Evolutionary conservation across 805 yeast genomes (phyloP), one percentile per base, ranked within the genome.

Genomic region (Candida ovalis): DNA sequence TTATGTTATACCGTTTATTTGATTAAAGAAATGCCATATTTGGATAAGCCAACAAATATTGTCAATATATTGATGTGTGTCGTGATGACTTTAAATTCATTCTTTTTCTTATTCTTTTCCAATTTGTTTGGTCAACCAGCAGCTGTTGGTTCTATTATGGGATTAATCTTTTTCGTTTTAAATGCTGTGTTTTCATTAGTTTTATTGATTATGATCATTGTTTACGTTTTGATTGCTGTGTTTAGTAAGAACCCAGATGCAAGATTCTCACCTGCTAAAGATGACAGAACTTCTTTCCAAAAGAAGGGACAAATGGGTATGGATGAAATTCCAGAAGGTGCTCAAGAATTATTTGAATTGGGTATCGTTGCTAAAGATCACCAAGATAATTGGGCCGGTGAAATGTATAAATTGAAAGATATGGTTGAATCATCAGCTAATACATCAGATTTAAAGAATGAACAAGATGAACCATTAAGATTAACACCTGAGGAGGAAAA

Each of bases 241-340:
- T 73, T 83, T 56, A 82, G 91, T 30, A 88, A 85, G 72, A 88
- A 88, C 64, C 97, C 96, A 24, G 96, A 88, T 67, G 82, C 90
- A 10, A 79, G 94, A 66, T 86, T 86, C 64, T 88, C 86, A 44
- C 94, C 95, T 12, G 95, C 96, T 10, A 83, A 75, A 59, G 97
- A 91, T 68, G 97, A 91, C 66, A 82, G 97, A 77, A 82, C 89
- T 21, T 88, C 96, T 9, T 91, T 91, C 81, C 94, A 86, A 62
- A 75, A 57, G 53, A 62, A 54, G 24, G 54, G 49, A 28, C 51
- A 50, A 12, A 38, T 37, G 21, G 43, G 36, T 4, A 9, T n/a
- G 1, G 38, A 44, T 12, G 63, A 49, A 54, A 64, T 53, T 28
- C 61, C 60, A 5, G 67, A 61, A 25, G 71, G 65, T 17, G 71